Evolutionary conservation across 2,329 filamentous ascomycete genomes (phyloP).

Genomic region (Ophiocordyceps camponoti-saundersi): DNA sequence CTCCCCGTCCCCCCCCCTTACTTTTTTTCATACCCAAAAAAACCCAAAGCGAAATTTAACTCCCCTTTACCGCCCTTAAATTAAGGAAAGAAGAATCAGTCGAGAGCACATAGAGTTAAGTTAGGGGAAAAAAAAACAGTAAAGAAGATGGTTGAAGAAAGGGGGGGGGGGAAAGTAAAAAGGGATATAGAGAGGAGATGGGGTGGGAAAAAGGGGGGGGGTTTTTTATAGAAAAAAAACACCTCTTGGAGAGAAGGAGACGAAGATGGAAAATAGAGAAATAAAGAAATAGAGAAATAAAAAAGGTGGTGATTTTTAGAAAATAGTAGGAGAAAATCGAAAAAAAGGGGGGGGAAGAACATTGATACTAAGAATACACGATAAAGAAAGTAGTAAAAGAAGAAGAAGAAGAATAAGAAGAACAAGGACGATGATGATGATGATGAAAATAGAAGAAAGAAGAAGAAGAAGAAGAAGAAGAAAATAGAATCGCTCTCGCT

Average conservation of each 20-base stretch:
- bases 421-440: too few relatives aligned
- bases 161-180: too few relatives aligned
- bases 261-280: neutral
- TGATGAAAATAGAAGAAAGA: neutral
- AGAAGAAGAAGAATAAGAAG: neutral
- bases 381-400: neutral
- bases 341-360: neutral
- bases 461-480: neutral
- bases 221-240: too few relatives aligned
- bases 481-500: slow-evolving; percentile 1
- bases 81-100: neutral
- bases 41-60: too few relatives aligned
- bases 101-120: neutral
- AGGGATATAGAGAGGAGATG: too few relatives aligned
- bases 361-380: neutral
- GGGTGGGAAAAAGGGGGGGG: too few relatives aligned
- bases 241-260: too few relatives aligned
- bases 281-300: neutral
- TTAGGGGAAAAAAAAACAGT: neutral
- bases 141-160: neutral
- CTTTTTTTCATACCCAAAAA: too few relatives aligned
- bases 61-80: too few relatives aligned
- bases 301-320: too few relatives aligned
- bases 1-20: too few relatives aligned
- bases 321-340: neutral